phyloP scores from a whole-genome alignment of 208 protist species.

The Crithidia bombi region DNA sequence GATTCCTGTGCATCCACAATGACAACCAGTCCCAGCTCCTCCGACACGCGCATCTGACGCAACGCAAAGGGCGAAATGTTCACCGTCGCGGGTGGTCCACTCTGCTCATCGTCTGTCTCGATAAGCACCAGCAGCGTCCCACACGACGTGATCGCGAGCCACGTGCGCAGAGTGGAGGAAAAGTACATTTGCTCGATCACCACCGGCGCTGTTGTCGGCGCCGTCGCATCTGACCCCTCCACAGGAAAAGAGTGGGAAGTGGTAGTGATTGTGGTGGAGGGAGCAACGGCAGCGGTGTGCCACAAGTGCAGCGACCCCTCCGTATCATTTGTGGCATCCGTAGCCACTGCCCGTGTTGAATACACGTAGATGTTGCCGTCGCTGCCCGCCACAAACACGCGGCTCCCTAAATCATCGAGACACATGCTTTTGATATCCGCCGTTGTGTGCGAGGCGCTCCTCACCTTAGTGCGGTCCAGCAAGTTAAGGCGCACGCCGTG shows the following conservation, averaged over 20 bases:
- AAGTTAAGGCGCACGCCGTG: slow-evolving; percentile 47
- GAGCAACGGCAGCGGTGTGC: not conserved
- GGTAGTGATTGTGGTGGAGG: not conserved
- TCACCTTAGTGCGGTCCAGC: slow-evolving; percentile 42
- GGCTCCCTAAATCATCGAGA: slow-evolving; percentile 60
- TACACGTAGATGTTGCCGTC: slow-evolving; percentile 53
- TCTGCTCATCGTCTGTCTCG: slow-evolving; percentile 39
- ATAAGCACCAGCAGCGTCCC: slow-evolving; percentile 53
- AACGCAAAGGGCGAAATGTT: slow-evolving; percentile 32
- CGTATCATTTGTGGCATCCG: slow-evolving; percentile 9
- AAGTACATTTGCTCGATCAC: slow-evolving; percentile 63
- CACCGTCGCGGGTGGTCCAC: slow-evolving; percentile 18
- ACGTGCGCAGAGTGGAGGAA: slow-evolving; percentile 42
- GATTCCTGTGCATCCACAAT: slow-evolving; percentile 45
- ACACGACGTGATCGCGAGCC: slow-evolving; percentile 45
- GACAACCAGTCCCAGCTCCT: slow-evolving; percentile 57
- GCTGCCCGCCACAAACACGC: slow-evolving; percentile 55
- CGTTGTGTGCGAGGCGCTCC: slow-evolving; percentile 18
- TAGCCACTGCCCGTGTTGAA: slow-evolving; percentile 31
- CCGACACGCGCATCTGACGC: slow-evolving; percentile 47
- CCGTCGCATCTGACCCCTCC: not conserved
- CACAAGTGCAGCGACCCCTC: slow-evolving; percentile 5
- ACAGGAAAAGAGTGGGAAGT: not conserved
- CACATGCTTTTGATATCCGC: slow-evolving; percentile 61
- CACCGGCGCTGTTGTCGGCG: not conserved